phyloP scores from a whole-genome alignment of 352 stramenopile genomes.

The Phytophthora brassicae region DNA sequence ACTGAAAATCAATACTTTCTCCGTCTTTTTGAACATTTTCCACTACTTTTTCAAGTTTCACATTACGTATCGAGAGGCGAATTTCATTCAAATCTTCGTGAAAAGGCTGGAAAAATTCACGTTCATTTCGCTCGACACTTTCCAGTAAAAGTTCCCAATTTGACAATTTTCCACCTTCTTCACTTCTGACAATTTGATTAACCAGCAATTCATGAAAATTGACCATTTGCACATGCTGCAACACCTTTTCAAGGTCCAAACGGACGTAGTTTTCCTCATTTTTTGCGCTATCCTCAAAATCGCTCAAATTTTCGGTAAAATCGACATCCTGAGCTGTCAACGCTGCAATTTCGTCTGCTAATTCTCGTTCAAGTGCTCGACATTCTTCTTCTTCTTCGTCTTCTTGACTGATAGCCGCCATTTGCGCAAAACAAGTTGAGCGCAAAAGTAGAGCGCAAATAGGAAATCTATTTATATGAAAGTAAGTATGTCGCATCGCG shows the following conservation, averaged over 20 bases:
- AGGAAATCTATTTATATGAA: conserved; percentile 33
- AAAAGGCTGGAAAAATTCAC: conserved; percentile 43
- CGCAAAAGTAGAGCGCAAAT: no score
- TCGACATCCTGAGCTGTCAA: conserved; percentile 24
- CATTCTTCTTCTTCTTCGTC: conserved; percentile 49
- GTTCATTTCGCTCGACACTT: conserved; percentile 40
- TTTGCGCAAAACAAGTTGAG: no score
- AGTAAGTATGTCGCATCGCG: background rate
- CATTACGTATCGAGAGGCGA: conserved; percentile 21
- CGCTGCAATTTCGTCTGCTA: conserved; percentile 38
- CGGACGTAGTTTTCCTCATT: conserved; percentile 26
- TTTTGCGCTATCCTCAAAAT: conserved; percentile 1
- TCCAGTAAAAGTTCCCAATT: conserved; percentile 41
- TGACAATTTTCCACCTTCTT: background rate
- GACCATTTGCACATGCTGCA: conserved; percentile 12
- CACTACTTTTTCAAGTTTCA: no score
- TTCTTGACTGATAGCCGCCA: conserved; percentile 18
- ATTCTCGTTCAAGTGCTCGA: conserved; percentile 43
- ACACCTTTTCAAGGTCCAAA: conserved; percentile 37
- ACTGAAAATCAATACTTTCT: background rate
- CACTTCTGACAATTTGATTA: background rate
- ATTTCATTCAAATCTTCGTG: conserved; percentile 33
- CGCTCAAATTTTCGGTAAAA: conserved; percentile 14
- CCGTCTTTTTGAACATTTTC: background rate
- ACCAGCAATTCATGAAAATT: background rate